Percentiles rank a stretch among this genome's conserved stretches.
phyloP scores from a whole-genome alignment of 768 basidiomycete genomes.

The Gloeopeniophorella convolvens region DNA sequence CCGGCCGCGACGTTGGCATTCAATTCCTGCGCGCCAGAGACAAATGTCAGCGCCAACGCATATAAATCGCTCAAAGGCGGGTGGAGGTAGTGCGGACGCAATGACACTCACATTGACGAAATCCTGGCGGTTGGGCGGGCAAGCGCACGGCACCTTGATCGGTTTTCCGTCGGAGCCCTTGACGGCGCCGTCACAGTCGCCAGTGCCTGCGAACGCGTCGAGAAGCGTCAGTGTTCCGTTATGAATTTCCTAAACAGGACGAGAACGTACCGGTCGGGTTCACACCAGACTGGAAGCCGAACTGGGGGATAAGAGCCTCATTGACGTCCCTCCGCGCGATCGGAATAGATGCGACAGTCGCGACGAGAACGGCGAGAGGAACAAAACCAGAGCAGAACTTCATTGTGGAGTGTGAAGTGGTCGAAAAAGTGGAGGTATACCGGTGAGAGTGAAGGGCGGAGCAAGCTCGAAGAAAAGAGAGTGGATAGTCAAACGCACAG shows the following conservation, averaged over 20 bases:
- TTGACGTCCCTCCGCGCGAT: conserved; percentile 9
- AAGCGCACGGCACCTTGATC: conserved; percentile 57
- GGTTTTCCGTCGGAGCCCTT: conserved; percentile 48
- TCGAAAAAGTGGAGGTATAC: background rate
- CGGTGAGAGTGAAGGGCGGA: background rate
- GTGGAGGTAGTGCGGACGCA: too few species aligned
- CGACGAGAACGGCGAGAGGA: background rate
- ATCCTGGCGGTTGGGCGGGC: conserved; percentile 48
- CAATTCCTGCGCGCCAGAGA: conserved; percentile 22
- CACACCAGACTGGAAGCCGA: conserved; percentile 48
- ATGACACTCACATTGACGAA: conserved; percentile 45
- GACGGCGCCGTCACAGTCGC: conserved; percentile 63
- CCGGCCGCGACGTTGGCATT: conserved; percentile 15
- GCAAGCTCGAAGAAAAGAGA: background rate
- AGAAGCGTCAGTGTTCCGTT: background rate
- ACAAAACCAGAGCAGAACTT: conserved; percentile 6
- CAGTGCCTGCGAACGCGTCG: conserved; percentile 38
- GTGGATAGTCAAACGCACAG: conserved; percentile 8
- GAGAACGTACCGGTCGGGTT: conserved; percentile 51
- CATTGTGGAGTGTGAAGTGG: conserved; percentile 4
- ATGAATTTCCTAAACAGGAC: background rate
- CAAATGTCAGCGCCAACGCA: background rate
- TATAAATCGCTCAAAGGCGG: too few species aligned
- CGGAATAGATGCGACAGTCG: conserved; percentile 9
- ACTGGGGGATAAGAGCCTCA: conserved; percentile 34